These are phyloP conservation scores for Talaromyces pinophilus DNA, from an alignment of 2,329 filamentous ascomycete genomes.

Conservation along the genomic window DNA sequence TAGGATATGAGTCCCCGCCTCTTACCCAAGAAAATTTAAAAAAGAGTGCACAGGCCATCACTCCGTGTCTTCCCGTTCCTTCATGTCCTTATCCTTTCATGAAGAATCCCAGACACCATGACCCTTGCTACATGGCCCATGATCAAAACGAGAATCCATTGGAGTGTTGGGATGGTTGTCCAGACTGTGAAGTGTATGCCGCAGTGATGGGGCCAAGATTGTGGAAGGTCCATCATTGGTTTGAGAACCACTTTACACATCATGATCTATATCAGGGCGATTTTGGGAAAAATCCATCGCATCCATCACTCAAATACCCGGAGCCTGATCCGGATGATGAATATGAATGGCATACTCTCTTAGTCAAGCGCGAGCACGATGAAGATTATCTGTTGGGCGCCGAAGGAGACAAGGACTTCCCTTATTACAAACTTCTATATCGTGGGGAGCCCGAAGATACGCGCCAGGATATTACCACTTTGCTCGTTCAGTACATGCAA, in stretches of 20 bases:
- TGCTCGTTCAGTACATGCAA: neutral
- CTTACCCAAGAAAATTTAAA: neutral
- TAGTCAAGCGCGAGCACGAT: neutral
- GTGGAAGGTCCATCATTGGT: slow-evolving; percentile 6
- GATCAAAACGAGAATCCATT: neutral
- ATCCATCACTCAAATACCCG: neutral
- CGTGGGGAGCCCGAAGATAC: neutral
- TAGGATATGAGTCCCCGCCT: neutral
- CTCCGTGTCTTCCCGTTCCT: neutral
- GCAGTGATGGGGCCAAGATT: neutral
- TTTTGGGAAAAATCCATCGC: neutral
- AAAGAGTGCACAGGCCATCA: neutral
- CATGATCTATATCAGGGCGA: neutral
- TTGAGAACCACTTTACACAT: neutral
- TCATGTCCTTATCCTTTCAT: neutral
- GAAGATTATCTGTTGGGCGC: slow-evolving; percentile 1
- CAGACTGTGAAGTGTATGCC: slow-evolving; percentile 1
- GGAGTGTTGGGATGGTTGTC: slow-evolving; percentile 18
- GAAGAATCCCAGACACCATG: slow-evolving; percentile 5
- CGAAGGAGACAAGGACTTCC: neutral
- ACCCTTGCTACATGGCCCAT: neutral
- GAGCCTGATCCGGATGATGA: neutral
- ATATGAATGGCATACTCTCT: neutral
- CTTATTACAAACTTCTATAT: neutral
- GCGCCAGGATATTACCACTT: neutral